phyloP scores from a whole-genome alignment of 2,329 filamentous ascomycete species.

The Alternaria rosae region DNA sequence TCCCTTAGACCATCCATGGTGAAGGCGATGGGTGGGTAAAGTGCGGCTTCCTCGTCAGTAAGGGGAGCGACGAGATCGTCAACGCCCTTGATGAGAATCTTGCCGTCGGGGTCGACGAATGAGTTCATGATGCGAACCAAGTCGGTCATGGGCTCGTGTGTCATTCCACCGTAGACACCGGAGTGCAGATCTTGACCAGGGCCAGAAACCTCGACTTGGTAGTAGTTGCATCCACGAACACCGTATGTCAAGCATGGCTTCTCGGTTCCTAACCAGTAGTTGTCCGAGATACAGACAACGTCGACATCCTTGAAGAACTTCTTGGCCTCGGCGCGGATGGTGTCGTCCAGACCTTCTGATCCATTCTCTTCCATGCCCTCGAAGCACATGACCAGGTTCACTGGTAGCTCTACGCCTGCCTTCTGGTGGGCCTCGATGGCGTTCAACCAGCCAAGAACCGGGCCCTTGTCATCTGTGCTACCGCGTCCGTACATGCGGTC shows the following conservation, averaged over 20 bases:
- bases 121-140: conserved; percentile 81
- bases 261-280: conserved; percentile 99
- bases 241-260: conserved; percentile 98
- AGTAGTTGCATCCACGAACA: conserved; percentile 97
- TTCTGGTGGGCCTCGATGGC: conserved; percentile 98
- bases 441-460: conserved; percentile 96
- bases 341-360: conserved; percentile 93
- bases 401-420: conserved; percentile 90
- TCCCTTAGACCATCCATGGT: conserved; percentile 96
- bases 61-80: conserved; percentile 91
- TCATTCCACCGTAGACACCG: conserved; percentile 94
- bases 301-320: conserved; percentile 95
- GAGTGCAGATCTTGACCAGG: conserved; percentile 94
- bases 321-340: conserved; percentile 89
- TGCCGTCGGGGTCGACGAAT: conserved; percentile 88
- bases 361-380: conserved; percentile 99
- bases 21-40: conserved; percentile 93
- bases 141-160: conserved; percentile 98
- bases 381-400: conserved; percentile 99
- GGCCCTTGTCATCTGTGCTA: conserved; percentile 96
- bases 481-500: conserved; percentile 96
- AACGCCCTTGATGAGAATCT: conserved; percentile 93
- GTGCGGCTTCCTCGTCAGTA: conserved; percentile 80
- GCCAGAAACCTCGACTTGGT: conserved; percentile 87
- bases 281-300: conserved; percentile 97